Evolutionary conservation across 2,329 filamentous ascomycete species (phyloP), one percentile per base, ranked within the genome.

Genomic region (Monosporascus sp.): DNA sequence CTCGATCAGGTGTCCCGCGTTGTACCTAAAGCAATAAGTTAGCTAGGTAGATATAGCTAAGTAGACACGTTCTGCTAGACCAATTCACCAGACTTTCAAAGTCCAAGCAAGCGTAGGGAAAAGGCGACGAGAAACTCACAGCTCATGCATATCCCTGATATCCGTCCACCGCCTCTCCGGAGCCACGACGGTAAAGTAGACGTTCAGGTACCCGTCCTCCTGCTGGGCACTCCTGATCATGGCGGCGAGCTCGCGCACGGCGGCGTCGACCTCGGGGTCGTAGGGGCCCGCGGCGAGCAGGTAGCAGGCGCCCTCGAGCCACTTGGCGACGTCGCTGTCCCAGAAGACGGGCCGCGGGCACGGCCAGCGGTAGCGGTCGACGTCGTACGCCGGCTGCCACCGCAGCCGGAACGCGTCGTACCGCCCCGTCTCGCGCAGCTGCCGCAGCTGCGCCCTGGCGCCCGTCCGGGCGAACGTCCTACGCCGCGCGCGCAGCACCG

Each of bases 301-400:
- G 57, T 85, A 85, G 56, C 80, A 84, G 3, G 80, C 81, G 0
- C 77, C 81, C 65, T 86, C 82, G 49, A 85, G 81, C 79, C 81
- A 84, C 65, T 85, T 85, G 11, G 74, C 81, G 72, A 68, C 61
- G 49, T 70, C 69, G 58, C 71, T 74, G 59, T 85, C 82, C 81
- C 81, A 85, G 62, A 85, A 85, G 1, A 82, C 67, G 58, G 82
- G 79, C 22, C 79, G 78, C 0, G 81, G 79, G 1, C 83, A 73
- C 0, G 82, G 82, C 78, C 78, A 83, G 14, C 73, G 66, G n/a
- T 74, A 73, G 49, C 72, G 65, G 48, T 82, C 20, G 22, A 26
- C 75, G 16, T 71, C 72, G 61, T 85, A 85, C 2, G 71, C 70
- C 0, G 76, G 70, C 58, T 84, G 77, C 79, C 79, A 83, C 64